Evolutionary conservation across 2,329 filamentous ascomycete species (phyloP).

Genomic region (Basipetospora sp.): DNA sequence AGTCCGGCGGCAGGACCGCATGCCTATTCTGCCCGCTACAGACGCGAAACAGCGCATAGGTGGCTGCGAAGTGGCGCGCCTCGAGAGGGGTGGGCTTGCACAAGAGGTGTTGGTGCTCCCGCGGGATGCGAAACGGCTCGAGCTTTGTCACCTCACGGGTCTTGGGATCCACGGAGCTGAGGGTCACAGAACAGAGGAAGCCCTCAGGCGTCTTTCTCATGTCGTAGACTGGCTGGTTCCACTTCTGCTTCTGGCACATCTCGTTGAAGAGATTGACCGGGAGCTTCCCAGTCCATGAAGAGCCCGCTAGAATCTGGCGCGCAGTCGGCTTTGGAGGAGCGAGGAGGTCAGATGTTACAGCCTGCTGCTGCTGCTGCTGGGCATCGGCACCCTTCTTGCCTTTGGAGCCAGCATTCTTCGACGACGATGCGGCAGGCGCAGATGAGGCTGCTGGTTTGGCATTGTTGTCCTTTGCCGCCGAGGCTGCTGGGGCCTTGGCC

Average conservation of each 20-base stretch:
- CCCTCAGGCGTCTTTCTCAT: constrained; percentile 61
- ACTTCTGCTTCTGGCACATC: constrained; percentile 89
- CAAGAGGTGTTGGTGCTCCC: constrained; percentile 60
- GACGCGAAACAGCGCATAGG: constrained; percentile 79
- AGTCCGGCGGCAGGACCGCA: constrained; percentile 81
- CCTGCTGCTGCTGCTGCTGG: constrained; percentile 15
- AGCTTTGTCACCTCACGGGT: constrained; percentile 63
- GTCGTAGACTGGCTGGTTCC: constrained; percentile 85
- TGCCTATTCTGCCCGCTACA: constrained; percentile 93
- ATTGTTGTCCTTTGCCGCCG: constrained; percentile 17
- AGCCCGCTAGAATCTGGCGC: constrained; percentile 77
- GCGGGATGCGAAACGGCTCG: constrained; percentile 69
- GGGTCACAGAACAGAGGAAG: constrained; percentile 65
- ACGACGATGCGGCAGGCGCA: constrained; percentile 39
- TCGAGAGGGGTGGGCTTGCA: constrained; percentile 69
- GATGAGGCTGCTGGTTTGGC: constrained; percentile 11
- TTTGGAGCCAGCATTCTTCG: constrained; percentile 34
- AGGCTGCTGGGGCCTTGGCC: constrained; percentile 28
- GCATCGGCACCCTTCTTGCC: constrained; percentile 24
- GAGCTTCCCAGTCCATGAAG: constrained; percentile 94
- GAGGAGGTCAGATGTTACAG: constrained; percentile 15
- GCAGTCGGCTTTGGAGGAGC: constrained; percentile 46
- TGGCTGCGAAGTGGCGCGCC: constrained; percentile 82
- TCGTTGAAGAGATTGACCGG: constrained; percentile 87
- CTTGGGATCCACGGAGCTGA: constrained; percentile 64